Base-by-base conservation (phyloP, 2,329 filamentous ascomycete genomes). In the Calonectria pteridis region DNA sequence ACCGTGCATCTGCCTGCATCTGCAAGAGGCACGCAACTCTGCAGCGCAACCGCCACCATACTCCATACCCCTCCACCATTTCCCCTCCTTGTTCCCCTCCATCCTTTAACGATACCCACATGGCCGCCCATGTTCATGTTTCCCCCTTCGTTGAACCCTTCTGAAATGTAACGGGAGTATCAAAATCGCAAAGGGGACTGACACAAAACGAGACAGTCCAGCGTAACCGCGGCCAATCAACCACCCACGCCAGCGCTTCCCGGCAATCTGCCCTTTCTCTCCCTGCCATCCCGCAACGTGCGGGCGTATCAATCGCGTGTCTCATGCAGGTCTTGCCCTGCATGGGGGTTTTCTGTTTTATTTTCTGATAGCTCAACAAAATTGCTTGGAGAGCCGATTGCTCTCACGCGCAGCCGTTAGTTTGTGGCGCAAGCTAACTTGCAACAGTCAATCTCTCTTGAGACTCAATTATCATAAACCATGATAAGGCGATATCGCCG, bases 281-380 rank as follows among this genome's bases (percentile, higher is more conserved):
- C 73, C 72, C 75, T 77, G 77, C 70, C 73, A 77, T 80, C 59
- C 31, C 65, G 29, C 78, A 78, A 77, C 76, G 67, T 77, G 77
- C 78, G 77, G 73, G 74, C 71, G 77, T 74, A 70, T 65, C 59
- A 72, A 70, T 70, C 55, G 71, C 63, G 72, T 72, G 73, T 65
- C 59, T 78, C 46, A 67, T 66, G 65, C 66, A 71, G 29, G 46
- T 58, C 51, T 65, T 67, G 70, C 37, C 49, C 59, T 73, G 14
- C 55, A 18, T 26, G 28, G 66, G 50, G 67, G 28, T 46, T 67
- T 69, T 43, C 29, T 67, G 28, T 62, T 68, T 75, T 65, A 65
- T 64, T 72, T 68, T 67, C 68, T 67, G 59, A 59, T 43, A 65
- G 55, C 78, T 72, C 73, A 58, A 66, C 69, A 75, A 64, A 69